phyloP scores from a whole-genome alignment of 176 grass and related monocot species.

The Aegilops umbellulata region DNA sequence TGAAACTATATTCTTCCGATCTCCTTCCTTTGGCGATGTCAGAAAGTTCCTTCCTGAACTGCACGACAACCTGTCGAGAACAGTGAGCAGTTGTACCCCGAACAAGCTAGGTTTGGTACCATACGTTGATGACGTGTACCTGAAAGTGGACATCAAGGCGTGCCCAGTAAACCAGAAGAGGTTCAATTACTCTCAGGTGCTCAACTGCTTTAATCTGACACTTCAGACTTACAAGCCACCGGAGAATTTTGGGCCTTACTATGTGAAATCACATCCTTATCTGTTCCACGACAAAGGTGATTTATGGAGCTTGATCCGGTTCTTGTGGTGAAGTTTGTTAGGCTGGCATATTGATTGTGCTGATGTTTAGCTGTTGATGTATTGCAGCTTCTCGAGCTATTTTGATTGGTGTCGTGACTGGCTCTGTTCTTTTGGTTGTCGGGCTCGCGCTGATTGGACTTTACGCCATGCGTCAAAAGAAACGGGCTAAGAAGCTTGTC shows the following conservation, averaged over 20 bases:
- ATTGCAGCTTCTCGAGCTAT: constrained; percentile 39
- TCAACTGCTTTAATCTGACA: constrained; percentile 57
- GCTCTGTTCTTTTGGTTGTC: constrained; percentile 31
- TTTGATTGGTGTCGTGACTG: constrained; percentile 51
- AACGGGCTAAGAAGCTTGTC: constrained; percentile 40
- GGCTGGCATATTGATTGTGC: neutral
- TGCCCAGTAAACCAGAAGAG: constrained; percentile 45
- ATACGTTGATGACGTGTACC: neutral
- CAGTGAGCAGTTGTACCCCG: constrained; percentile 6
- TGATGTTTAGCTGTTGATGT: neutral
- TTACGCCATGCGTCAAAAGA: constrained; percentile 58
- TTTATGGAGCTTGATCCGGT: neutral
- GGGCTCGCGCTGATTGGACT: constrained; percentile 34
- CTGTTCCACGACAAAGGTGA: constrained; percentile 32
- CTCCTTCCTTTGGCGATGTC: constrained; percentile 44
- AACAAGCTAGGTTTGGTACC: constrained; percentile 11
- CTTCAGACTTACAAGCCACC: constrained; percentile 41
- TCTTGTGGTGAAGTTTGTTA: neutral
- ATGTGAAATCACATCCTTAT: constrained; percentile 36
- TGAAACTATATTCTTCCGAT: constrained; percentile 61
- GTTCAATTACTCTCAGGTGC: constrained; percentile 48
- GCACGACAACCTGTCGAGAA: neutral
- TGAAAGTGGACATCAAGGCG: constrained; percentile 38
- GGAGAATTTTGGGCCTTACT: constrained; percentile 51
- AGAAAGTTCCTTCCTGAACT: neutral